Conservation (phyloP, 164 flowering plant genomes). For the Chimonanthus salicifolius region DNA sequence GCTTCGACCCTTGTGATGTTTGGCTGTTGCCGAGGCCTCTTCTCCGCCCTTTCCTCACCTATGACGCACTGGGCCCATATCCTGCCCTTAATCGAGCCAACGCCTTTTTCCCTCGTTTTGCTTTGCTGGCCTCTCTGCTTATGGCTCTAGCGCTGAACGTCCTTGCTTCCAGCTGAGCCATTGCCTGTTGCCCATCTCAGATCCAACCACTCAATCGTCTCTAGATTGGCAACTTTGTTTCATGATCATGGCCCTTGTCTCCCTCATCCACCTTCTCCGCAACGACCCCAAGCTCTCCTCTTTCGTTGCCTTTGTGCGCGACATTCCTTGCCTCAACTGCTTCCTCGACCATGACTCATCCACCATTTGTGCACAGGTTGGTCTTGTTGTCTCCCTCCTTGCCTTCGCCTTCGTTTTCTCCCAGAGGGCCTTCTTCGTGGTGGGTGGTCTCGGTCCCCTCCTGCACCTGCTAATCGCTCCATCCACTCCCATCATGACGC, state of each 20-base stretch:
- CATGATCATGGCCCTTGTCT: conserved; percentile 65
- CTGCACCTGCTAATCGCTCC: conserved; percentile 59
- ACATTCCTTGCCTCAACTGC: conserved; percentile 42
- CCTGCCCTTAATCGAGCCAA: too few species aligned
- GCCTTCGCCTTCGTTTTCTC: conserved; percentile 39
- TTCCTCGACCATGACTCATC: conserved; percentile 44
- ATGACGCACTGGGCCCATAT: too few species aligned
- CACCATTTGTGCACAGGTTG: conserved; percentile 49
- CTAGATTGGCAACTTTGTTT: conserved; percentile 74
- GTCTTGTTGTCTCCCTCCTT: conserved; percentile 40
- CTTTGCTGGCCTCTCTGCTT: too few species aligned
- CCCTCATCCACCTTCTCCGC: conserved; percentile 44
- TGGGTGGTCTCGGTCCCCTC: conserved; percentile 70
- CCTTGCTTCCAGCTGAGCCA: too few species aligned
- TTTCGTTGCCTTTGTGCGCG: conserved; percentile 54
- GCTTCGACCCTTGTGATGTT: too few species aligned
- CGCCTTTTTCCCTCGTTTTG: too few species aligned
- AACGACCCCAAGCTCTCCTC: conserved; percentile 43
- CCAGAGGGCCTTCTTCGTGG: conserved; percentile 49
- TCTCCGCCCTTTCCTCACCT: too few species aligned
- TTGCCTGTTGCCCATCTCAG: too few species aligned
- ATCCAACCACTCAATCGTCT: conserved; percentile 59
- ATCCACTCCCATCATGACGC: conserved; percentile 41
- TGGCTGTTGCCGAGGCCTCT: too few species aligned
- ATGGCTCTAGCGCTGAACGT: too few species aligned